Percentiles rank a stretch among this genome's conserved stretches.
These are phyloP conservation scores for Vachellia collinsii DNA, from an alignment of 306 rosid species.

Conservation along the genomic window DNA sequence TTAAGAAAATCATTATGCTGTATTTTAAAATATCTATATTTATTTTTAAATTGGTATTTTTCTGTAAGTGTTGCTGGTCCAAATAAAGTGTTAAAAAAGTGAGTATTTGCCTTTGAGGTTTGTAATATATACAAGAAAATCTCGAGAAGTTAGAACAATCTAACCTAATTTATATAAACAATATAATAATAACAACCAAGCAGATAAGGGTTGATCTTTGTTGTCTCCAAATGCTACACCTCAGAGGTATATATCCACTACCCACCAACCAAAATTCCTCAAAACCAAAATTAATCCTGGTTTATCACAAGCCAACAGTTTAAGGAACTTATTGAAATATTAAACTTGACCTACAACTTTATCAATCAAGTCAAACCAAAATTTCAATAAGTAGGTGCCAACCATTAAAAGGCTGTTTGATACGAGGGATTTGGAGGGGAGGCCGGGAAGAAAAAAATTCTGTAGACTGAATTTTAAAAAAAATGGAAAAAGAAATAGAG, in stretches of 20 bases:
- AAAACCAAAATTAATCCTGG: background rate
- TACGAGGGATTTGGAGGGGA: no score
- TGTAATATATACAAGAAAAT: background rate
- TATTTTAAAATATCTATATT: no score
- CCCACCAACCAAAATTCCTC: background rate
- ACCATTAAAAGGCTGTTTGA: no score
- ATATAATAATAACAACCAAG: background rate
- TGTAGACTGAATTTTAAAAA: no score
- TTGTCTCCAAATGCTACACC: background rate
- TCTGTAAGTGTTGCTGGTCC: no score
- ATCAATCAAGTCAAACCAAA: slow-evolving; percentile 29
- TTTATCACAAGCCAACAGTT: slow-evolving; percentile 24
- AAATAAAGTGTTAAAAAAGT: background rate
- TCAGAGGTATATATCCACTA: background rate
- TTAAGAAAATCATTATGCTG: no score
- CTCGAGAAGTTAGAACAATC: background rate
- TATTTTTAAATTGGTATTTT: no score
- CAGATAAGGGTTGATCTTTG: background rate
- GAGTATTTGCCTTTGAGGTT: background rate
- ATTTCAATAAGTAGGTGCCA: slow-evolving; percentile 14
- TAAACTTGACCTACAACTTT: slow-evolving; percentile 21
- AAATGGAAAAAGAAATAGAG: no score
- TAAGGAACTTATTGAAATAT: slow-evolving; percentile 13
- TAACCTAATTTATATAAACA: background rate
- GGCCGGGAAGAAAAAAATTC: no score